These are phyloP conservation scores for Candida insectalens DNA, from an alignment of 805 yeast genomes.

Conservation along the genomic window DNA sequence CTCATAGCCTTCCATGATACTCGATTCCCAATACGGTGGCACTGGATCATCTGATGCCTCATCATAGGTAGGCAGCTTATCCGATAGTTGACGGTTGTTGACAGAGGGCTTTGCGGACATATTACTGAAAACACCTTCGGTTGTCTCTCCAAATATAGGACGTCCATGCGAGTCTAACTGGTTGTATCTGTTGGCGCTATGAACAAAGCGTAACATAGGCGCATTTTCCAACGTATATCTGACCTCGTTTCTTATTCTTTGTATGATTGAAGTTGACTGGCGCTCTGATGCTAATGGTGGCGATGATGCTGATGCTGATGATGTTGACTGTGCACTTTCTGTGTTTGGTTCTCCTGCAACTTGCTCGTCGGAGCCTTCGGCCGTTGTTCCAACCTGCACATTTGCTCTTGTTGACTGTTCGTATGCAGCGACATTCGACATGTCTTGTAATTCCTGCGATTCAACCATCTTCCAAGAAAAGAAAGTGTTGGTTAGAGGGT, in stretches of 20 bases:
- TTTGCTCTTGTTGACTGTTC: too few relatives aligned
- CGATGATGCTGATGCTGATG: background rate
- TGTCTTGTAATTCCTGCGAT: too few relatives aligned
- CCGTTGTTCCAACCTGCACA: too few relatives aligned
- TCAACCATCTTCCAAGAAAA: too few relatives aligned
- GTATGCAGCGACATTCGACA: too few relatives aligned
- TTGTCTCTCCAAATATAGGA: conserved; percentile 25
- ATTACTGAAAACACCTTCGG: conserved; percentile 91
- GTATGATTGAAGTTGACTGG: background rate
- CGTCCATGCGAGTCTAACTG: conserved; percentile 3
- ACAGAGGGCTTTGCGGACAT: conserved; percentile 72
- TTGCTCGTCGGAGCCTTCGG: too few relatives aligned
- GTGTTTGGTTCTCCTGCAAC: too few relatives aligned
- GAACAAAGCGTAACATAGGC: conserved; percentile 20
- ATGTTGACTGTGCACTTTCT: too few relatives aligned
- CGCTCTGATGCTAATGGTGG: background rate
- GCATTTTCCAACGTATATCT: conserved; percentile 17
- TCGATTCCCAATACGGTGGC: conserved; percentile 95
- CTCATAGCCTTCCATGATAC: conserved; percentile 68
- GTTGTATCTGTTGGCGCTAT: conserved; percentile 16
- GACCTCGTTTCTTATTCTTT: conserved; percentile 6
- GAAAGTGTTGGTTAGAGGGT: too few relatives aligned
- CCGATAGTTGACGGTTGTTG: conserved; percentile 35
- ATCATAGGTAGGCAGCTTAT: conserved; percentile 80
- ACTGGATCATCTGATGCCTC: conserved; percentile 92